Evolutionary conservation across 176 grass and related monocot genomes (phyloP), one percentile per base, ranked within the genome.

Genomic region (Ensete glaucum): DNA sequence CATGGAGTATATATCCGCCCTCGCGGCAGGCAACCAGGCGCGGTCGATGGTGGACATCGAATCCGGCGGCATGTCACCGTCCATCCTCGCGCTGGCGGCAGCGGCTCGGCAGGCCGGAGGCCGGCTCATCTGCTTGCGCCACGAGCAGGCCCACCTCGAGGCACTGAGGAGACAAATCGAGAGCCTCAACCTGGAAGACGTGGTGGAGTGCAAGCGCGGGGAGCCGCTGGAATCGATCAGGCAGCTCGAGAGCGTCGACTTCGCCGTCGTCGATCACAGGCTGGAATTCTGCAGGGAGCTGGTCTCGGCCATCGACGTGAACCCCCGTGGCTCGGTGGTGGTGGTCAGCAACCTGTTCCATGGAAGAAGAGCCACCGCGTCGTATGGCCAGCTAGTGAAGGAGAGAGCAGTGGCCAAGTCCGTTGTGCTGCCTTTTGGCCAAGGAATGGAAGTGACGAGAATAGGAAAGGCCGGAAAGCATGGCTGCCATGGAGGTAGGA

Each of bases 1-100:
- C 72, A 75, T 79, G 82, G 82, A 84, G 64, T 84, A 60, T 71
- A 69, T 84, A 64, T 68, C 82, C n/a, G 82, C 82, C 25, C 69
- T 84, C 8, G 82, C 82, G 0, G 76, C 82, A n/a, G 82, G 82
- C 51, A 79, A 70, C 62, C 76, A 56, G 14, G 71, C 82, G 1
- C 76, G 51, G 1, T 53, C 54, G 26, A 51, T 79, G 50, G 62
- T 58, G 12, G 71, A 79, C 77, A 27, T 84, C 15, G 82, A 25
- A 21, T 2, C 15, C 6, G 53, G 10, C 29, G 27, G 62, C 71
- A 20, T 58, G 2, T 75, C 76, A 9, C 81, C 67, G 56, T 52
- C 50, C 19, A 34, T 77, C 0, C 52, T 75, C 6, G 76, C 76
- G 2, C 29, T 84, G 53, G 76, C 82, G 6, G 63, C 73, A 22